Percentiles rank a stretch among this genome's conserved stretches.
These are phyloP conservation scores for Stropharia rugosoannulata DNA, from an alignment of 768 basidiomycete species.

Conservation along the genomic window DNA sequence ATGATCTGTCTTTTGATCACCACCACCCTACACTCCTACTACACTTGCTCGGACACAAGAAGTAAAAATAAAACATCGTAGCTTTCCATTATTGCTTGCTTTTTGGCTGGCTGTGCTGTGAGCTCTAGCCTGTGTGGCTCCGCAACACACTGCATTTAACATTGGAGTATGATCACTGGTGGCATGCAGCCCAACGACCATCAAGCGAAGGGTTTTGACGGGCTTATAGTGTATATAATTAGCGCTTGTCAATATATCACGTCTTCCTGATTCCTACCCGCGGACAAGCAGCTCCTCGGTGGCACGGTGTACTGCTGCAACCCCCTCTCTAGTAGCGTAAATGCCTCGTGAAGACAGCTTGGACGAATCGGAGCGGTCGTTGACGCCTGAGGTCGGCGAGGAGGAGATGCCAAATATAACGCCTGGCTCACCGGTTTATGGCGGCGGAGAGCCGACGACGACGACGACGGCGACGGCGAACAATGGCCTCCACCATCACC, in stretches of 20 bases:
- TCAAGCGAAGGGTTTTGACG: neutral
- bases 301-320: too few species aligned
- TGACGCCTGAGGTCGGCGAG: conserved; percentile 64
- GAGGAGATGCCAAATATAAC: conserved; percentile 18
- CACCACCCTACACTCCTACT: conserved; percentile 6
- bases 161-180: too few species aligned
- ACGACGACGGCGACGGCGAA: too few species aligned
- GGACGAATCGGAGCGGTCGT: conserved; percentile 62
- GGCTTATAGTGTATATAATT: neutral
- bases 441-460: too few species aligned
- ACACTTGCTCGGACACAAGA: conserved; percentile 14
- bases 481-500: too few species aligned
- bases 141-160: too few species aligned
- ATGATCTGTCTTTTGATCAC: conserved; percentile 18
- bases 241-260: neutral
- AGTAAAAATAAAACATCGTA: conserved; percentile 8
- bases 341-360: conserved; percentile 73
- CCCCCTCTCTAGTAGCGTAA: neutral
- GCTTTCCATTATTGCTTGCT: neutral
- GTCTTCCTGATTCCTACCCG: neutral
- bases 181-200: too few species aligned
- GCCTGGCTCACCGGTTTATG: conserved; percentile 2
- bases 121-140: too few species aligned
- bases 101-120: neutral
- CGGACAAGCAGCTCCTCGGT: neutral